A percentile compares a stretch with the other conserved stretches of the same genome.
phyloP scores from a whole-genome alignment of 148 eudicot species.

The Cornus kousa region DNA sequence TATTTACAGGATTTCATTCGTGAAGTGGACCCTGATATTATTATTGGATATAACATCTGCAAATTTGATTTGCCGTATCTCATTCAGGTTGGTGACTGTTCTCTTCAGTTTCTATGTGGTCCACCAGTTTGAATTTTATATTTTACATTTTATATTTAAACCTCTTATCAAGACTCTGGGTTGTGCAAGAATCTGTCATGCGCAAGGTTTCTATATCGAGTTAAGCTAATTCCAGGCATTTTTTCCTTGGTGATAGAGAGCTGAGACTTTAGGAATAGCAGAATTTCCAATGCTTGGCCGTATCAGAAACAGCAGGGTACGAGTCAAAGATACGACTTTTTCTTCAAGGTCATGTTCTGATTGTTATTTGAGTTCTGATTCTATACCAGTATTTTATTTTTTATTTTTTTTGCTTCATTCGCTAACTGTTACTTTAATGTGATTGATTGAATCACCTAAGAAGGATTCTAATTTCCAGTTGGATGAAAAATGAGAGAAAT shows the following conservation, averaged over 20 bases:
- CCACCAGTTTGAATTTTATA: background rate
- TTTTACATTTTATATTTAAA: background rate
- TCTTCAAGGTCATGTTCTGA: conserved; percentile 69
- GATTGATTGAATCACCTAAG: background rate
- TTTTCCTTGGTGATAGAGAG: conserved; percentile 58
- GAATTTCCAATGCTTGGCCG: conserved; percentile 97
- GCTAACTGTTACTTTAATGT: background rate
- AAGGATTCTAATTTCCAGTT: background rate
- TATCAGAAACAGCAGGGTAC: conserved; percentile 79
- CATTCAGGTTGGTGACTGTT: conserved; percentile 59
- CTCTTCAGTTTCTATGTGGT: background rate
- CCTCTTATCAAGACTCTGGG: background rate
- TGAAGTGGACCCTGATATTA: conserved; percentile 93
- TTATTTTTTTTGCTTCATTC: background rate
- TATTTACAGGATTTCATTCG: conserved; percentile 79
- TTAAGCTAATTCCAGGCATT: conserved; percentile 12
- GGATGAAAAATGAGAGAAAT: background rate
- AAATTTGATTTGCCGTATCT: conserved; percentile 98
- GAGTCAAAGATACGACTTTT: conserved; percentile 87
- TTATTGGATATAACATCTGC: conserved; percentile 99
- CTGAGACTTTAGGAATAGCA: conserved; percentile 63
- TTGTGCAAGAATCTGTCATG: conserved; percentile 2
- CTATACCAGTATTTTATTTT: background rate
- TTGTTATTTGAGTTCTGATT: conserved; percentile 2
- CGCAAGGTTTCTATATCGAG: background rate